Evolutionary conservation across 2,329 filamentous ascomycete genomes (phyloP), one percentile per base, ranked within the genome.

Genomic region (Verticillium isaacii): DNA sequence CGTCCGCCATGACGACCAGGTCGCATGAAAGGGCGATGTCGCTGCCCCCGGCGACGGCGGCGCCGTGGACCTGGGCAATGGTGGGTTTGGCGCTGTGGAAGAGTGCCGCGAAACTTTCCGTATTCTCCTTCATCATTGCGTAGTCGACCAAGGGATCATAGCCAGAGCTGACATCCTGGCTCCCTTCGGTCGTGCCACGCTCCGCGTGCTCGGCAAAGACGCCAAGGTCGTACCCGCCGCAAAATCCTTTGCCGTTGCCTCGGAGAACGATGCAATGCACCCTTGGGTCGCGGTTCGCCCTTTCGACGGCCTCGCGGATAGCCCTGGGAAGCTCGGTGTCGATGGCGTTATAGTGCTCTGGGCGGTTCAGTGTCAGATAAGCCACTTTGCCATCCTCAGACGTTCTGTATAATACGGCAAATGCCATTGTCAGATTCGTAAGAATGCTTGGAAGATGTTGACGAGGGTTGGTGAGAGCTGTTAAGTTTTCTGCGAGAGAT

Each of bases 11-110:
- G 56, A 61, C 59, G 32, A 65, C 62, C 19, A 64, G 37, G 54
- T 65, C 62, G 58, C 64, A 65, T 34, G 60, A 60, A 9, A 65
- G 56, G 34, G 62, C 64, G 57, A 64, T 63, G 60, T 65, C 62
- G 50, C 60, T 62, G 19, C 64, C 64, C 5, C 64, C 64, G 11
- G 60, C 60, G 6, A 61, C 62, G 29, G 62, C 62, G 19, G 64
- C 62, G 5, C 62, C 64, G 57, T 65, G 62, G 25, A 65, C 62
- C 60, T 65, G 64, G 12, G 62, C 64, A 37, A 64, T 61, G n/a
- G 64, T 65, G 39, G 64, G 62, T 56, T 65, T 63, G 58, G 61
- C 34, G 57, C 60, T 62, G 45, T 62, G 61, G 36, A 65, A 64
- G 14, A 65, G 62, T 41, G 60, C 62, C 32, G 64, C 56, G 50